A percentile compares a stretch with the other conserved stretches of the same genome.
Conservation (phyloP, 2,329 filamentous ascomycete genomes). For the Neonectria faginata region DNA sequence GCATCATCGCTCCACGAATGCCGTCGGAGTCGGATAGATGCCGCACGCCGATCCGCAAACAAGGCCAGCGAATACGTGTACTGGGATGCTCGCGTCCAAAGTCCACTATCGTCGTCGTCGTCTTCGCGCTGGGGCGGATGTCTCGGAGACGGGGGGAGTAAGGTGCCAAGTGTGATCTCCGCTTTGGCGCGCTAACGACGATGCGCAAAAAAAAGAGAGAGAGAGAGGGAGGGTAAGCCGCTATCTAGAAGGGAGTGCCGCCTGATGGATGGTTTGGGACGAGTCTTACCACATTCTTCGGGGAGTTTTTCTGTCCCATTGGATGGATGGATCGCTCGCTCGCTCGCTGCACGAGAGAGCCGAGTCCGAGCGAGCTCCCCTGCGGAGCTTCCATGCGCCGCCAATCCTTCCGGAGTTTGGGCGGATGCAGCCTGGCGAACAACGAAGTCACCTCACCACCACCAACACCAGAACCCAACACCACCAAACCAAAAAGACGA, state of each 20-base stretch:
- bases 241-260: no score
- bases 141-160: slow-evolving; percentile 14
- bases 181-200: slow-evolving; percentile 6
- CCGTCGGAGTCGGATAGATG: slow-evolving; percentile 25
- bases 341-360: neutral
- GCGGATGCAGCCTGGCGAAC: neutral
- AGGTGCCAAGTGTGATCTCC: slow-evolving; percentile 23
- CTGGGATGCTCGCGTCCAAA: neutral
- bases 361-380: neutral
- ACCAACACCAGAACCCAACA: neutral
- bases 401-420: slow-evolving; percentile 5
- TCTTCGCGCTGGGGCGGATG: slow-evolving; percentile 15
- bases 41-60: slow-evolving; percentile 17
- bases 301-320: no score
- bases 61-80: neutral
- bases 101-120: no score
- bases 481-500: no score
- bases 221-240: neutral
- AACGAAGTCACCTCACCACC: slow-evolving; percentile 1
- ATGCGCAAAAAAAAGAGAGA: neutral
- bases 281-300: neutral
- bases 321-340: no score
- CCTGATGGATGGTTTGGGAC: neutral
- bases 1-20: neutral
- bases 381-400: neutral